Conservation (phyloP, 1,284 basidiomycete genomes). For the Tilletia walkeri region DNA sequence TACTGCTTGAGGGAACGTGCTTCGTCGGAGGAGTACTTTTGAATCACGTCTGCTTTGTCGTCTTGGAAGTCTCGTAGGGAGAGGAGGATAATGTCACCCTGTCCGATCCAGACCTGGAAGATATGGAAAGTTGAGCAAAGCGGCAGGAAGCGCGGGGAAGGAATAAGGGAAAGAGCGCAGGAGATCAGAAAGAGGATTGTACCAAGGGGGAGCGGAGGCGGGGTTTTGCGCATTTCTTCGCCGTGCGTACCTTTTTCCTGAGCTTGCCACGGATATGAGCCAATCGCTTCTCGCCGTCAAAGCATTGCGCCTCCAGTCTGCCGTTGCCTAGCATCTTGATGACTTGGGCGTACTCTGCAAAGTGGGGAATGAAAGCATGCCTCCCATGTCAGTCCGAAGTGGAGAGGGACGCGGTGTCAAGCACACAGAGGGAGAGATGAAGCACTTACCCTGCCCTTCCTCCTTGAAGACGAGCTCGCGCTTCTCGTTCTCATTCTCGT, state of each 20-base stretch:
- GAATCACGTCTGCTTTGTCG: constrained; percentile 98
- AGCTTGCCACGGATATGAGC: constrained; percentile 99
- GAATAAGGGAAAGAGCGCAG: too few relatives aligned
- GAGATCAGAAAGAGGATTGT: too few relatives aligned
- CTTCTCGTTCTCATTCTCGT: constrained; percentile 97
- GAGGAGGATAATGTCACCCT: constrained; percentile 93
- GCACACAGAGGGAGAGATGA: background rate
- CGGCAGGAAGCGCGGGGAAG: too few relatives aligned
- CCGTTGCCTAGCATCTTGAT: constrained; percentile 99
- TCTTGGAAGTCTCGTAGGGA: constrained; percentile 99
- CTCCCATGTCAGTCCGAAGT: background rate
- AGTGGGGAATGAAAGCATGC: background rate
- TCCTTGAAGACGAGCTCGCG: constrained; percentile 98
- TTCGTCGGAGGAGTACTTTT: constrained; percentile 92
- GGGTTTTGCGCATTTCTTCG: background rate
- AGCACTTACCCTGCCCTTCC: constrained; percentile 76
- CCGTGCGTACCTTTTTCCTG: constrained; percentile 82
- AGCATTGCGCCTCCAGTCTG: constrained; percentile 91
- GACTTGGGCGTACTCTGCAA: constrained; percentile 90
- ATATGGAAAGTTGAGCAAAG: too few relatives aligned
- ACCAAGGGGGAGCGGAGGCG: too few relatives aligned
- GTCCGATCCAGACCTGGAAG: constrained; percentile 94
- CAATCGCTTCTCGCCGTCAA: constrained; percentile 95
- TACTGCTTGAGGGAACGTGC: constrained; percentile 92
- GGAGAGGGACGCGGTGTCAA: background rate